A percentile compares a stretch with the other conserved stretches of the same genome.
Evolutionary conservation across 2,329 filamentous ascomycete genomes (phyloP).

Genomic region (Diaporthe helianthi): DNA sequence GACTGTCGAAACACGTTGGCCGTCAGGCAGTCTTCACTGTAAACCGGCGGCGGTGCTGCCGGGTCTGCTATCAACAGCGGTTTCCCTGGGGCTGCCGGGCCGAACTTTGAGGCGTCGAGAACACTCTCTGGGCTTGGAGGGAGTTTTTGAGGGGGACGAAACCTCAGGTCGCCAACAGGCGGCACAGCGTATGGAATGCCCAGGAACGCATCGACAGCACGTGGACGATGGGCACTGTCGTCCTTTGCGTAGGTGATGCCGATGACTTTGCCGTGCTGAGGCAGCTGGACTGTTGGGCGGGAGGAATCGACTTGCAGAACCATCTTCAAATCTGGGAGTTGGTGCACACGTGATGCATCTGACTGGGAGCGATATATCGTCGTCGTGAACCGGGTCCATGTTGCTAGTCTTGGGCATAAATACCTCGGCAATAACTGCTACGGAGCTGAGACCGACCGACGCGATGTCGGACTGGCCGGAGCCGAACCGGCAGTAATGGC

Average conservation of each 20-base stretch:
- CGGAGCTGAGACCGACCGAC: not conserved
- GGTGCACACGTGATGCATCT: not conserved
- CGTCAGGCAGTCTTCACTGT: slow-evolving; percentile 41
- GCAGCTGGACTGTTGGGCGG: slow-evolving; percentile 27
- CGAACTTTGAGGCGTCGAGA: slow-evolving; percentile 38
- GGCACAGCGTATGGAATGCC: slow-evolving; percentile 58
- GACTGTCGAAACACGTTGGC: slow-evolving; percentile 40
- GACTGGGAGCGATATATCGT: not conserved
- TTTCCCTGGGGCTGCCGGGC: slow-evolving; percentile 37
- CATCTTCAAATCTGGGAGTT: not conserved
- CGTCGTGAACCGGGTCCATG: not conserved
- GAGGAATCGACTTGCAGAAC: slow-evolving; percentile 31
- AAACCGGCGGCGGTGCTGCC: slow-evolving; percentile 35
- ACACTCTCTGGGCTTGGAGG: slow-evolving; percentile 39
- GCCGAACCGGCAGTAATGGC: slow-evolving; percentile 26
- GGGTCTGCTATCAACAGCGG: slow-evolving; percentile 25
- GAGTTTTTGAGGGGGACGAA: slow-evolving; percentile 46
- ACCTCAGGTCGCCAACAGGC: slow-evolving; percentile 54
- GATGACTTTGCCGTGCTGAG: slow-evolving; percentile 36
- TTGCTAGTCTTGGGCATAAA: not conserved
- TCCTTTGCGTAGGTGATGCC: slow-evolving; percentile 36
- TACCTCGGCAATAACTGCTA: no score
- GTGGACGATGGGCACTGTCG: slow-evolving; percentile 31
- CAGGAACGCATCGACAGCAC: slow-evolving; percentile 50
- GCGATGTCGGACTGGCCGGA: slow-evolving; percentile 21